Conservation (phyloP, 768 basidiomycete species). For the Strobilomyces confusus region DNA sequence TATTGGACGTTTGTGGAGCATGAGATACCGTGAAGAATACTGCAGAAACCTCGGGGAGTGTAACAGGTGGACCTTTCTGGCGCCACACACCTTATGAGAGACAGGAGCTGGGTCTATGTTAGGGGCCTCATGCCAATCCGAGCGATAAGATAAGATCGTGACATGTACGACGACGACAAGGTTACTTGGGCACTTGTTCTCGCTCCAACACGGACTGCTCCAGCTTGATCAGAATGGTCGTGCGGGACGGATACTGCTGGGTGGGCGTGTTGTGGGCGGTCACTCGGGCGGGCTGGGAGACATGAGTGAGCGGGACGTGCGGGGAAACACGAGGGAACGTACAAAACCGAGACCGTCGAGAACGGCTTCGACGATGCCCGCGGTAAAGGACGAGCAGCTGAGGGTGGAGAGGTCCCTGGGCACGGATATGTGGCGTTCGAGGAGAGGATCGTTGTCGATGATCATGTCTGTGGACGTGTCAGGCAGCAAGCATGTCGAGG, state of each 20-base stretch:
- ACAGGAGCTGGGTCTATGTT: too few relatives aligned
- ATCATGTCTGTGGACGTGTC: conserved; percentile 75
- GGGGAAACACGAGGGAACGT: conserved; percentile 33
- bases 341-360: conserved; percentile 93
- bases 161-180: background rate
- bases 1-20: too few relatives aligned
- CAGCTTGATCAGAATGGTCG: conserved; percentile 96
- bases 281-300: conserved; percentile 82
- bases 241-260: conserved; percentile 73
- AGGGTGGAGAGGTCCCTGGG: conserved; percentile 92
- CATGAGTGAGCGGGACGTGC: conserved; percentile 14
- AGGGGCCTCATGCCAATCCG: too few relatives aligned
- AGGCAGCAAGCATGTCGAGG: background rate
- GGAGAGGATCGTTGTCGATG: conserved; percentile 90
- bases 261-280: conserved; percentile 93
- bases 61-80: too few relatives aligned
- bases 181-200: conserved; percentile 83
- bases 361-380: conserved; percentile 96
- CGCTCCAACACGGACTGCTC: conserved; percentile 91
- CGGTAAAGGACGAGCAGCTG: conserved; percentile 96
- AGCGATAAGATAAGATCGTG: conserved; percentile 17
- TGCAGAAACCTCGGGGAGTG: too few relatives aligned
- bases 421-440: conserved; percentile 90
- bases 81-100: too few relatives aligned
- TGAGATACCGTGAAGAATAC: too few relatives aligned